Evolutionary conservation across 2,329 filamentous ascomycete species (phyloP), one percentile per base, ranked within the genome.

Genomic region (Phialophora tarda): DNA sequence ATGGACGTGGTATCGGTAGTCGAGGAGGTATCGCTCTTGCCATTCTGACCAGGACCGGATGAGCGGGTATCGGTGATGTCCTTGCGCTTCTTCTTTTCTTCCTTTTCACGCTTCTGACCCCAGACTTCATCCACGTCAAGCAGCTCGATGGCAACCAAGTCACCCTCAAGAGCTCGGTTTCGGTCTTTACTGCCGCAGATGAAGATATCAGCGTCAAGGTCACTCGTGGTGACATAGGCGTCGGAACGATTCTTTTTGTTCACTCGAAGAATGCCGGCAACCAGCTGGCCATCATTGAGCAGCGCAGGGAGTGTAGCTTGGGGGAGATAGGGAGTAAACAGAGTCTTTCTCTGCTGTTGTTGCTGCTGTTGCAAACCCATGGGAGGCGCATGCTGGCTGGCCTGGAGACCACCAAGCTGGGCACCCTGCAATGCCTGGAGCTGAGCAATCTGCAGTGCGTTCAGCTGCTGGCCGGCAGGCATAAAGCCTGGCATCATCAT

Each of bases 201-300:
- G 81, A 99, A 99, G 76, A 99, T 99, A 77, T 99, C 95, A 51
- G 95, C 94, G 79, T 98, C 95, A 56, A 99, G 85, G 67, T 99
- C 95, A 68, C 91, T 89, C 12, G 93, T 97, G 11, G 95, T 95
- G 63, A 99, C 95, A 75, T 99, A 99, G 30, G 95, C 95, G 79
- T 99, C 95, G 74, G 94, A 98, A 70, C 95, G 90, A 81, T 99
- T 99, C 85, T 99, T 99, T 85, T 98, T 99, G 87, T 99, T 99
- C 71, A 99, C 95, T 67, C 95, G 91, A 60, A 99, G 89, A 73
- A 97, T 93, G 82, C 95, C 95, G 68, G 94, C 94, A 62, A 99
- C 95, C 65, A 99, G 89, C 79, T 97, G 93, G 21, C 95, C 95
- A 75, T 97, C 92, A 67, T 88, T 89, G 65, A 98, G 87, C 47